Percentiles rank a stretch among this genome's conserved stretches.
Conservation (phyloP, 345 rosid species). For the Rhizophora apiculata region DNA sequence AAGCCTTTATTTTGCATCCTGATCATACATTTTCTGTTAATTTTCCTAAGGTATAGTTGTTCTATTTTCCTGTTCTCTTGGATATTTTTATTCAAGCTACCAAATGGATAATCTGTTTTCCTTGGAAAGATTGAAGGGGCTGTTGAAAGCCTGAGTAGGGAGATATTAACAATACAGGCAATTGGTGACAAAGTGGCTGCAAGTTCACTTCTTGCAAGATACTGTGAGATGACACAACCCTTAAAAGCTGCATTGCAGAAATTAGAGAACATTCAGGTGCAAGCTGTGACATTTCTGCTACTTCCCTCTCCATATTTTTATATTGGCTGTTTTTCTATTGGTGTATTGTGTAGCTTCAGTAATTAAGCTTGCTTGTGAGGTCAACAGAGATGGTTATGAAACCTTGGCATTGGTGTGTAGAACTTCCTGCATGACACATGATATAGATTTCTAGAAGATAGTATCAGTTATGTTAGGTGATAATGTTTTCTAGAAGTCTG, state of each 20-base stretch:
- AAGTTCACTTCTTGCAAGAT: conserved; percentile 51
- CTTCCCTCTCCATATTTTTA: background rate
- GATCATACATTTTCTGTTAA: conserved; percentile 73
- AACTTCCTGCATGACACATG: too few relatives aligned
- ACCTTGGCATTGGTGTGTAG: too few relatives aligned
- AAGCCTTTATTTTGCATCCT: conserved; percentile 57
- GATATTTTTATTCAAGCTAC: background rate
- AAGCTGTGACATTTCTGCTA: background rate
- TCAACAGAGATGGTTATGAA: too few relatives aligned
- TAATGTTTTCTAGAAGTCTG: too few relatives aligned
- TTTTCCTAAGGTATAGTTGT: conserved; percentile 63
- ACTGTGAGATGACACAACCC: conserved; percentile 60
- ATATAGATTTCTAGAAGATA: too few relatives aligned
- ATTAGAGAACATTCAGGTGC: conserved; percentile 62
- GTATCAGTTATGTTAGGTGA: too few relatives aligned
- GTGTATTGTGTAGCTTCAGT: background rate
- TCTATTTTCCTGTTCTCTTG: conserved; percentile 6
- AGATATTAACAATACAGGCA: conserved; percentile 80
- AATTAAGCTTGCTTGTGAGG: background rate
- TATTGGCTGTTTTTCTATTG: background rate
- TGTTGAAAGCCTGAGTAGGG: conserved; percentile 78
- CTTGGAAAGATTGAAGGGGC: conserved; percentile 60
- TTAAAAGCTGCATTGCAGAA: conserved; percentile 59
- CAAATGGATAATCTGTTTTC: conserved; percentile 12
- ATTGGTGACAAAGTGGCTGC: conserved; percentile 82